Evolutionary conservation across 2,329 filamentous ascomycete genomes (phyloP).

Genomic region (Sporothrix variecibatus): DNA sequence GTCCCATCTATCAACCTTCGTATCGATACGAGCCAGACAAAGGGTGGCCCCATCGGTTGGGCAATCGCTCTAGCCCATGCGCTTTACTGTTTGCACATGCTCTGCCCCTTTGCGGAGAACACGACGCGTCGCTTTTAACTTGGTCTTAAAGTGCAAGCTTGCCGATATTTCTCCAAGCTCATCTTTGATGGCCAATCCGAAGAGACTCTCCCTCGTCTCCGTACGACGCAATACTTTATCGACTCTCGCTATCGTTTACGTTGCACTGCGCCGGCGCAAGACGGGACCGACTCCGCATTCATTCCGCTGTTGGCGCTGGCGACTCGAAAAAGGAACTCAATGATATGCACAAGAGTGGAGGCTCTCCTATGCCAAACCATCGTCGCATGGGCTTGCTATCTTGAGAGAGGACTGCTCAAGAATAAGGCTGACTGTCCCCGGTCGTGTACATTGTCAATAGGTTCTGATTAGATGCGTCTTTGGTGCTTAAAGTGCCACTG

Average conservation of each 20-base stretch:
- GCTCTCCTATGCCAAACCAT: neutral
- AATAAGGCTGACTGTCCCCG: neutral
- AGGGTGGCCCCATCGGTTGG: neutral
- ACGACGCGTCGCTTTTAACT: neutral
- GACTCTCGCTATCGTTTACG: neutral
- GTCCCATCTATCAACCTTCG: neutral
- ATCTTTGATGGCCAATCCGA: neutral
- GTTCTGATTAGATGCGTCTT: neutral
- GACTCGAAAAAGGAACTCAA: neutral
- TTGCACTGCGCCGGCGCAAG: neutral
- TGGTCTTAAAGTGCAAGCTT: neutral
- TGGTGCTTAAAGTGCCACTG: neutral
- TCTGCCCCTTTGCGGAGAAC: neutral
- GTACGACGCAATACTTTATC: neutral
- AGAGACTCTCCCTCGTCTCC: neutral
- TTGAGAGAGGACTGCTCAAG: neutral
- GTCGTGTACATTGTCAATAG: neutral
- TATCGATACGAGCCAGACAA: neutral
- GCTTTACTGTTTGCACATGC: neutral
- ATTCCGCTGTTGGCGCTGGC: neutral
- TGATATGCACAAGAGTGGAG: neutral
- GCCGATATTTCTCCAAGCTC: no score
- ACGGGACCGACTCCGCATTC: conserved; percentile 10
- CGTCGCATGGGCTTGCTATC: neutral
- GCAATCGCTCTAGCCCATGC: neutral